Evolutionary conservation across 169 alveolate species (phyloP), one percentile per base, ranked within the genome.

Genomic region (Miamiensis avidus): DNA sequence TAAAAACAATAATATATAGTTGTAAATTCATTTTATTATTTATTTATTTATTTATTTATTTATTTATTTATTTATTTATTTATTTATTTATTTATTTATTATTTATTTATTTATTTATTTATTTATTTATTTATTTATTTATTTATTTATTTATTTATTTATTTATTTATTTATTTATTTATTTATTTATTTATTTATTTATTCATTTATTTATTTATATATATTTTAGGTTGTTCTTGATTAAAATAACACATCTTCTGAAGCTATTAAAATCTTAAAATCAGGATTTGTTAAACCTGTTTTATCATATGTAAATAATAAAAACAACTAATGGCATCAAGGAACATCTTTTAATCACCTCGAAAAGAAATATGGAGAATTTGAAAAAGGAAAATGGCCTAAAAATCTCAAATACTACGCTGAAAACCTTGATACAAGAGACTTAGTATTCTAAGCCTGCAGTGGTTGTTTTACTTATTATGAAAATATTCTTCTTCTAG

Each of bases 401-500:
- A 34, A 74, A 33, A 31, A 84, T 25, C 30, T 82, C 1, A 29
- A 84, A 31, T 64, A 81, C 64, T 81, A 81, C 31, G 31, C 73
- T 34, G 82, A 33, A 0, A 64, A 34, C 1, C 73, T 82, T 16
- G 82, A 88, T 32, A 83, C 77, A 49, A 86, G 87, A 74, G 94
- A 93, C 75, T 64, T 87, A 29, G 91, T 95, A 25, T 81, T 94
- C 26, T 79, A 86, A 81, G 82, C 97, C 16, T 75, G 94, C 1
- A 92, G 92, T 72, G 93, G 95, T 85, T 90, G 92, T 31, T 86
- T 94, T 65, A 74, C 83, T 65, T 96, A 94, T 84, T 88, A 95
- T 33, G 93, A 94, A 82, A 86, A 91, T 75, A 82, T 91, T 34
- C 83, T 95, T 31, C 76, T 94, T 72, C 85, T 89, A 25, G 93